Base-by-base conservation (phyloP, 2,329 filamentous ascomycete species). In the Microdochium nivale region DNA sequence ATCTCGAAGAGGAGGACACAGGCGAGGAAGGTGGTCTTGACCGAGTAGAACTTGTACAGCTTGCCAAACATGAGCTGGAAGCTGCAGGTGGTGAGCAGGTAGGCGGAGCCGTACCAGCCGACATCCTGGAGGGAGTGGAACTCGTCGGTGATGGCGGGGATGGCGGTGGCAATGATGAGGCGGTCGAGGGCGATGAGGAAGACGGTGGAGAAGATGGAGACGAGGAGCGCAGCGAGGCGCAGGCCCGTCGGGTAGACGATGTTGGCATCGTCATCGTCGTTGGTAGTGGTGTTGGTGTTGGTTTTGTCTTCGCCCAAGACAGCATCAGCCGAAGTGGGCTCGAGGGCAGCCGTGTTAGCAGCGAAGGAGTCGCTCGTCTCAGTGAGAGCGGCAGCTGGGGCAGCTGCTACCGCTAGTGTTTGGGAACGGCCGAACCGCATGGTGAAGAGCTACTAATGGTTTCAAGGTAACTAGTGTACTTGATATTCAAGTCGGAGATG, bases 21-120 rank as follows among this genome's bases (percentile, higher is more conserved):
- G 24, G 53, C 32, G n/a, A 69, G 55, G 52, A 67, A 68, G 50
- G 61, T 56, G 19, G 48, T 47, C 52, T 69, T 69, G 52, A 71
- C 57, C 48, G 62, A 62, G 57, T 64, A 70, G 57, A 70, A 68
- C 46, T 59, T 66, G 56, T 70, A 73, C 33, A 70, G 52, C 54
- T 70, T 70, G 52, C 69, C 68, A 47, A 68, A 72, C 40, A 68
- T 54, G 23, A 71, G 65, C 58, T 72, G 70, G 52, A 70, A 71
- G 49, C 66, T 60, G 47, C 63, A 66, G 40, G 62, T 63, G 1
- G 66, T 69, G 16, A 70, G 54, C 51, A 70, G 53, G 51, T 68
- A 71, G 23, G 65, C 67, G n/a, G 62, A 64, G 23, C 66, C 67
- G 52, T 70, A 71, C 67, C 67, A 70, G 25, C 68, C 66, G n/a